These are phyloP conservation scores for Calocybe cyanea DNA, from an alignment of 768 basidiomycete genomes.

Conservation along the genomic window DNA sequence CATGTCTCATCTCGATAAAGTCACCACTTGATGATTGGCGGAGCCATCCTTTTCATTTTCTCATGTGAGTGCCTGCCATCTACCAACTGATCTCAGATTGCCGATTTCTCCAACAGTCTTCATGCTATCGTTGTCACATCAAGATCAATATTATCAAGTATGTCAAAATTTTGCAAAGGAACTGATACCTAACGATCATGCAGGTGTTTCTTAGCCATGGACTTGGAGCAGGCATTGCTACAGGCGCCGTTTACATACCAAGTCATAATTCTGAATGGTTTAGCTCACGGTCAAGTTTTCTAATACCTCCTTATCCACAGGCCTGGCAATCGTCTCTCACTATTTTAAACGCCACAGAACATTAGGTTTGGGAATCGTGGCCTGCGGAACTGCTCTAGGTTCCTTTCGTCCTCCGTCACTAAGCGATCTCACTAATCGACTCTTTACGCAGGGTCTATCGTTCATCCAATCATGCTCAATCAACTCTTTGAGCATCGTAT, in stretches of 20 bases:
- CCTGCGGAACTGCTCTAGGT: slow-evolving; percentile 31
- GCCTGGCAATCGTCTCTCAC: slow-evolving; percentile 44
- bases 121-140: too few species aligned
- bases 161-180: too few species aligned
- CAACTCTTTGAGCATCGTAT: slow-evolving; percentile 41
- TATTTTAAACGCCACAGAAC: slow-evolving; percentile 44
- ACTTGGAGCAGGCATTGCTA: slow-evolving; percentile 42
- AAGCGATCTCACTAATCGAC: slow-evolving; percentile 12
- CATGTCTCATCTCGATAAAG: slow-evolving; percentile 8
- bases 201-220: slow-evolving; percentile 48
- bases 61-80: slow-evolving; percentile 31
- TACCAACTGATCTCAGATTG: slow-evolving; percentile 24
- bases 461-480: slow-evolving; percentile 71
- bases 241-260: slow-evolving; percentile 46
- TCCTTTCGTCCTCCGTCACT: neutral
- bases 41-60: slow-evolving; percentile 23
- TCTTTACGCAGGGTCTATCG: slow-evolving; percentile 33
- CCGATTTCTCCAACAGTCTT: slow-evolving; percentile 15
- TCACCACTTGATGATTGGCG: slow-evolving; percentile 25
- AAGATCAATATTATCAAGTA: too few species aligned
- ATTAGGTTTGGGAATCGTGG: slow-evolving; percentile 46
- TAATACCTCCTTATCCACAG: too few species aligned
- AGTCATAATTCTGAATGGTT: too few species aligned
- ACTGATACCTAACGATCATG: too few species aligned
- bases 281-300: too few species aligned